Conservation (phyloP, 2,329 filamentous ascomycete species). For the Fusarium avenaceum region DNA sequence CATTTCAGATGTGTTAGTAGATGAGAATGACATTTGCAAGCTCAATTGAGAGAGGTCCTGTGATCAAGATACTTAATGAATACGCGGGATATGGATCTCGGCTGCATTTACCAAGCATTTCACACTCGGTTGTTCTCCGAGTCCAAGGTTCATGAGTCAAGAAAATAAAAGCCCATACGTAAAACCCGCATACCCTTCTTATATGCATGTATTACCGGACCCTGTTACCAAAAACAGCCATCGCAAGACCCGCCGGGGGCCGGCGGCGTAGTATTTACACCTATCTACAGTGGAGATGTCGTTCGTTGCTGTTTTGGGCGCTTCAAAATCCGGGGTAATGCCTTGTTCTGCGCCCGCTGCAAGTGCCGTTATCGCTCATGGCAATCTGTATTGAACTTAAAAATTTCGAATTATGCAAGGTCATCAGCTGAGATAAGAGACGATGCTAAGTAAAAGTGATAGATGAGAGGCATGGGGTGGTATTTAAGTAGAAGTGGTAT, state of each 20-base stretch:
- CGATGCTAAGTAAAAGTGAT: not conserved
- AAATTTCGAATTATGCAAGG: constrained; percentile 9
- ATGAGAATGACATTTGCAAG: not conserved
- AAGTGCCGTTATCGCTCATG: constrained; percentile 36
- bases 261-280: constrained; percentile 24
- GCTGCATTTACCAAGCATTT: constrained; percentile 3
- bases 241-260: constrained; percentile 31
- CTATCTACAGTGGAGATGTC: constrained; percentile 33
- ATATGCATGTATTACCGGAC: not conserved
- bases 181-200: constrained; percentile 11
- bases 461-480: not conserved
- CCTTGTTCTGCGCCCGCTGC: constrained; percentile 6
- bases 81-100: not conserved
- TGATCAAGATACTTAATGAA: not conserved
- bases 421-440: constrained; percentile 19
- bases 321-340: constrained; percentile 36
- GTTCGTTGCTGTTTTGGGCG: constrained; percentile 17
- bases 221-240: constrained; percentile 3
- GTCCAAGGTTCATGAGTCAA: constrained; percentile 22
- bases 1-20: not conserved
- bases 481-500: constrained; percentile 20
- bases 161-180: constrained; percentile 29
- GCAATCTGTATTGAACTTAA: constrained; percentile 5
- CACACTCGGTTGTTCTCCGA: constrained; percentile 4
- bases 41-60: not conserved